Base-by-base conservation (phyloP, 2,329 filamentous ascomycete species). In the Arthrinium puccinioides region DNA sequence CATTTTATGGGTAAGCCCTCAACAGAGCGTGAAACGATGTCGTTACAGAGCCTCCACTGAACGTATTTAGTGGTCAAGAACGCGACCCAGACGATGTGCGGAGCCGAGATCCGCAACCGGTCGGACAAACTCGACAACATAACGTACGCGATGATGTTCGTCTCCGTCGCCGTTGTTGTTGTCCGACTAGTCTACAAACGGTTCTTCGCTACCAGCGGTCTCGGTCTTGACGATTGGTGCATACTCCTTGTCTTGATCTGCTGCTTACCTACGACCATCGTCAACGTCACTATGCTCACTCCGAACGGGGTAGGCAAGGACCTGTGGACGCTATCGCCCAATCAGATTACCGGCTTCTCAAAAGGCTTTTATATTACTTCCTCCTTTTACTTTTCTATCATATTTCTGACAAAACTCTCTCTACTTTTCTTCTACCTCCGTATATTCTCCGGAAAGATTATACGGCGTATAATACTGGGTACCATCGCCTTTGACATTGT, bases 351-450 rank as follows among this genome's bases (percentile, higher is more conserved):
- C 14, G 21, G 32, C n/a, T 45, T 51, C 10, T 41, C 44, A 10
- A 38, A 39, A 14, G 50, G 35, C 28, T 49, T 52, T 32, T 54
- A 44, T 30, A 15, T 49, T 14, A 42, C 45, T 18, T 44, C 44
- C 24, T 21, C 52, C 5, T 11, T 36, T 6, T 33, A 39, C 27
- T 38, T 32, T 19, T 18, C 38, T 54, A 32, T 41, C 20, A 29
- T 60, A 24, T 47, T 51, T 21, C 43, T 58, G 14, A 52, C 54
- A 9, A 62, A 64, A 39, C 38, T 61, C n/a, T 53, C 59, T 3
- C 47, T 64, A 29, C 49, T 64, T 6, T 49, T 58, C 30, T 57
- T 64, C 46, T 64, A 58, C 43, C 52, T 53, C 4, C 54, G 54
- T 18, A 54, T 62, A 27, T 62, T 61, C 31, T 59, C 53, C 8